Base-by-base conservation (phyloP, 2,329 filamentous ascomycete species). In the Paecilomyces niveus region DNA sequence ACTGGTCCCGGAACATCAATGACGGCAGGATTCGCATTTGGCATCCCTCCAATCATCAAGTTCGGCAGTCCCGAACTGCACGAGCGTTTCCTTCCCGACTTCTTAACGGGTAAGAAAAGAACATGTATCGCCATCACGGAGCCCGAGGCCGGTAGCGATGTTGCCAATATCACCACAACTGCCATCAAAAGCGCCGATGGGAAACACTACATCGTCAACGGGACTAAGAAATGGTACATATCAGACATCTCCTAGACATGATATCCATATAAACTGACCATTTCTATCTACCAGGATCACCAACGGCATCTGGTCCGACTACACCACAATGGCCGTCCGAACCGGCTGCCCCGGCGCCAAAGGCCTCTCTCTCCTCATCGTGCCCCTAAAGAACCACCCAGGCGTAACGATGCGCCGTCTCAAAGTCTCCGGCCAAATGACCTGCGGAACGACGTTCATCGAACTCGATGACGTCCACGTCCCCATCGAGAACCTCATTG, bases 81-180 rank as follows among this genome's bases (percentile, higher is more conserved):
- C 71, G 83, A 87, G 62, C 78, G 80, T 9, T 86, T 88, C 63
- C 75, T 92, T 7, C 88, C 88, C 0, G 86, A 89, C 55, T 77
- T 91, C 0, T 76, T 92, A 11, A 82, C 80, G 0, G 86, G 87
- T 6, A 81, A 80, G 68, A 89, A 86, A 73, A 78, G 88, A 50
- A 80, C 80, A 13, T 92, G 89, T 67, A 90, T 92, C 63, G 89
- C 89, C 9, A 90, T 92, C 65, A 92, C 89, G 0, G 89, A 92
- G 69, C 89, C 89, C 0, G 85, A 84, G 56, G 88, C 88, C 0
- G 89, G 89, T 0, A 86, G 82, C 56, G 89, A 92, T 68, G 89
- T 92, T 1, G 86, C 87, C 6, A 88, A 87, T 65, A 88, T 91
- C 63, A 80, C 81, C 3, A 90, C 88, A 0, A 88, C 84, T 0